phyloP scores from a whole-genome alignment of 768 basidiomycete species.

The Rhodotorula diobovata region DNA sequence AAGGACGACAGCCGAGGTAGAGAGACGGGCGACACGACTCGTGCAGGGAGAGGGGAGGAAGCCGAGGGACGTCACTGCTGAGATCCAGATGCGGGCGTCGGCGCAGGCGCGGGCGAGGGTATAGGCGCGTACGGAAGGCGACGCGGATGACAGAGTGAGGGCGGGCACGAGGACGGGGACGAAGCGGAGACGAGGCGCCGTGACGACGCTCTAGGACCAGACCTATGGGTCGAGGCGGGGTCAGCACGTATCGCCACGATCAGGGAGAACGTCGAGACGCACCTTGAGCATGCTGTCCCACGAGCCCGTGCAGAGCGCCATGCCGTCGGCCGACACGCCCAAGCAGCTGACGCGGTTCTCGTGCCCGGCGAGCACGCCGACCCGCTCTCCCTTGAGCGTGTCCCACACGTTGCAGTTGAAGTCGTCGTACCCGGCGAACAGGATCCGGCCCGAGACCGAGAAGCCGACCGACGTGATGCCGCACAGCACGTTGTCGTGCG shows the following conservation, averaged over 20 bases:
- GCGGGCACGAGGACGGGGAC: background rate
- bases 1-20: too few species aligned
- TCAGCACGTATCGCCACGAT: background rate
- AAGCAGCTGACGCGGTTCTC: slow-evolving; percentile 97
- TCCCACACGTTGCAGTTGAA: slow-evolving; percentile 99
- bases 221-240: background rate
- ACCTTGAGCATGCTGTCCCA: slow-evolving; percentile 74
- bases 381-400: slow-evolving; percentile 94
- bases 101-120: too few species aligned
- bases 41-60: too few species aligned
- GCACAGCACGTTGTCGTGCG: slow-evolving; percentile 97
- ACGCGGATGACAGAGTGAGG: background rate
- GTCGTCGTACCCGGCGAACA: slow-evolving; percentile 98
- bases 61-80: background rate
- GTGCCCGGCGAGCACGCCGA: slow-evolving; percentile 93
- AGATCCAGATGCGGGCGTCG: background rate
- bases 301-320: slow-evolving; percentile 96
- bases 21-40: too few species aligned
- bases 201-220: too few species aligned
- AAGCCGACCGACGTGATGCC: slow-evolving; percentile 99
- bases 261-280: background rate
- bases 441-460: slow-evolving; percentile 91
- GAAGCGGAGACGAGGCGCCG: too few species aligned
- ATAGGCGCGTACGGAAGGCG: background rate
- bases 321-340: slow-evolving; percentile 91